Evolutionary conservation across 164 flowering plant species (phyloP).

Genomic region (Saururus chinensis): DNA sequence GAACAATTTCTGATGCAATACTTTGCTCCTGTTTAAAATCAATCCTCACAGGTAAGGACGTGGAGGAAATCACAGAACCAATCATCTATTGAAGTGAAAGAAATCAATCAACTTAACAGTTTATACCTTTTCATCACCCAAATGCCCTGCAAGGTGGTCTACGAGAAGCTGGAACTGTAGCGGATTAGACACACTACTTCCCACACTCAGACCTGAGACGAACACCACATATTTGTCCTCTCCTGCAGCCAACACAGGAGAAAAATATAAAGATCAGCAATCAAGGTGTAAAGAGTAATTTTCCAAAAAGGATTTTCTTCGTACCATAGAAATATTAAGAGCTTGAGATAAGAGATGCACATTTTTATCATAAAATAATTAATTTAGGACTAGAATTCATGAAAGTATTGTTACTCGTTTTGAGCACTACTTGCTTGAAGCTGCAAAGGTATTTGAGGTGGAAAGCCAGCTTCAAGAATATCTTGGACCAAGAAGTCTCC

Average conservation of each 20-base stretch:
- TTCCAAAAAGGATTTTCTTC: background rate
- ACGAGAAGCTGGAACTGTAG: constrained; percentile 87
- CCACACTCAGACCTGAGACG: constrained; percentile 75
- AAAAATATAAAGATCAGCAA: constrained; percentile 3
- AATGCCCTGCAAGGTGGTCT: constrained; percentile 93
- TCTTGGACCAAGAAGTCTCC: constrained; percentile 83
- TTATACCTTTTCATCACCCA: constrained; percentile 82
- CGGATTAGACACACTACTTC: constrained; percentile 60
- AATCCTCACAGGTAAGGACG: background rate
- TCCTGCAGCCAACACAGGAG: constrained; percentile 25
- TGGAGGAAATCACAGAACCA: no score
- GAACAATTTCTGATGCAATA: constrained; percentile 78
- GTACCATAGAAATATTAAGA: background rate
- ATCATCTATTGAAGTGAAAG: background rate
- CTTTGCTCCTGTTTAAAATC: constrained; percentile 55
- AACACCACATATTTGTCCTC: constrained; percentile 91
- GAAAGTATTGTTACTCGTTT: background rate
- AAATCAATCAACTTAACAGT: constrained; percentile 1
- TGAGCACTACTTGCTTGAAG: constrained; percentile 34
- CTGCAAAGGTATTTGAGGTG: constrained; percentile 60
- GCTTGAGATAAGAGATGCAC: background rate
- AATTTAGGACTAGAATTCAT: background rate
- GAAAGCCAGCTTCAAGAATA: constrained; percentile 78
- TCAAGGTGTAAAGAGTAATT: background rate
- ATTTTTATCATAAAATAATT: background rate